A percentile compares a stretch with the other conserved stretches of the same genome.
Evolutionary conservation across 2,329 filamentous ascomycete genomes (phyloP).

Genomic region (Fusarium sublunatum): DNA sequence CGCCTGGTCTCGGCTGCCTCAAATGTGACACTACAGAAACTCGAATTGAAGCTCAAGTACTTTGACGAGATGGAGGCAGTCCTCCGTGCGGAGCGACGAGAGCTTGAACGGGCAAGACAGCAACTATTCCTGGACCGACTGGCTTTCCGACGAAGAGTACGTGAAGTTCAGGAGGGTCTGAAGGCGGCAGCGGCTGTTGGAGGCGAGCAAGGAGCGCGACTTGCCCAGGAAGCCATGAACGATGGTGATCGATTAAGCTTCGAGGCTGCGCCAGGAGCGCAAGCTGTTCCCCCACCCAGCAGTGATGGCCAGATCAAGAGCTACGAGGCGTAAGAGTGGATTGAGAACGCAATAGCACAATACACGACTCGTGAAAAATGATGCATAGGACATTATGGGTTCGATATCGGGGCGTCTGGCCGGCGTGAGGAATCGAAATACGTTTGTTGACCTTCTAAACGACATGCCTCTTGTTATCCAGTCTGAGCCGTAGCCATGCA

Average conservation of each 20-base stretch:
- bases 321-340: constrained; percentile 60
- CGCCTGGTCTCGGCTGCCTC: constrained; percentile 91
- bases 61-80: constrained; percentile 97
- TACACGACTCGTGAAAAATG: constrained; percentile 16
- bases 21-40: constrained; percentile 93
- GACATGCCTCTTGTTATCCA: constrained; percentile 2
- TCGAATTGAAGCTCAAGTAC: constrained; percentile 94
- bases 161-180: constrained; percentile 83
- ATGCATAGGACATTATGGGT: constrained; percentile 29
- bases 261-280: constrained; percentile 57
- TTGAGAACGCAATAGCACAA: constrained; percentile 1
- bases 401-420: constrained; percentile 39
- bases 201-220: constrained; percentile 61
- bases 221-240: constrained; percentile 60
- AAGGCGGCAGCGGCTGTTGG: constrained; percentile 62
- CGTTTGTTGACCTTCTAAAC: constrained; percentile 18
- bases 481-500: constrained; percentile 2
- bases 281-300: constrained; percentile 65
- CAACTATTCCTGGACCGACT: constrained; percentile 94
- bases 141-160: constrained; percentile 87
- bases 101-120: constrained; percentile 90
- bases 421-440: constrained; percentile 23
- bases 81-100: constrained; percentile 89
- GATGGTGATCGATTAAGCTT: constrained; percentile 67
- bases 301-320: constrained; percentile 67